Evolutionary conservation across 1,284 basidiomycete genomes (phyloP), one percentile per base, ranked within the genome.

Genomic region (Microbotryum saponariae): DNA sequence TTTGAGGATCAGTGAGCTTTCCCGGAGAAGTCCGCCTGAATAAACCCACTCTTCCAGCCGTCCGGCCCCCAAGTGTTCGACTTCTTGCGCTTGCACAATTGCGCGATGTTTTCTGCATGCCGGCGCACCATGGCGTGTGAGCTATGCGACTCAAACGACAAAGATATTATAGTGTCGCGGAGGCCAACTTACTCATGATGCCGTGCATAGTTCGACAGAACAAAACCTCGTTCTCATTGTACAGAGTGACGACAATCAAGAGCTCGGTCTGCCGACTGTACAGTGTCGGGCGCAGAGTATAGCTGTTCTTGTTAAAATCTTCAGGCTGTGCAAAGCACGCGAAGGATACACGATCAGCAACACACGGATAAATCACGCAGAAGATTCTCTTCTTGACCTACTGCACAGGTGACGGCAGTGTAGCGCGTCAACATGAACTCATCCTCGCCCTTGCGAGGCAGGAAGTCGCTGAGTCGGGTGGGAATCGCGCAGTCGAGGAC

Each of bases 171-270:
- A 18, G 20, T 10, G 8, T 6, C 5, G 37, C 37, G 37, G 18
- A 16, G 37, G 37, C 12, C 37, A 27, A 56, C 71, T 72, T 71
- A 67, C 73, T 81, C 92, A 97, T 97, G 16, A 98, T 90, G 5
- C 93, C 94, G 75, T 97, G 91, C 70, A 98, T 77, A 2, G 96
- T 98, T 52, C 94, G 81, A 74, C 91, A 91, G 75, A 98, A 94
- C 14, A 97, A 78, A 27, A 90, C 79, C 70, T 97, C 94, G 74
- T 97, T 87, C 78, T 97, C 96, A 73, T 91, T 91, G 75, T 88
- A 96, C 91, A 97, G 92, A 23, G 94, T 97, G 73, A 97, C 88
- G 65, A 89, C 88, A 75, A 96, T 87, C 77, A 96, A 90, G 53
- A 98, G 75, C 67, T 98, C 96, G 1, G 92, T 98, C 65, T 86